A percentile compares a stretch with the other conserved stretches of the same genome.
phyloP scores from a whole-genome alignment of 495 filamentous ascomycete genomes.

The Pyronema domesticum region DNA sequence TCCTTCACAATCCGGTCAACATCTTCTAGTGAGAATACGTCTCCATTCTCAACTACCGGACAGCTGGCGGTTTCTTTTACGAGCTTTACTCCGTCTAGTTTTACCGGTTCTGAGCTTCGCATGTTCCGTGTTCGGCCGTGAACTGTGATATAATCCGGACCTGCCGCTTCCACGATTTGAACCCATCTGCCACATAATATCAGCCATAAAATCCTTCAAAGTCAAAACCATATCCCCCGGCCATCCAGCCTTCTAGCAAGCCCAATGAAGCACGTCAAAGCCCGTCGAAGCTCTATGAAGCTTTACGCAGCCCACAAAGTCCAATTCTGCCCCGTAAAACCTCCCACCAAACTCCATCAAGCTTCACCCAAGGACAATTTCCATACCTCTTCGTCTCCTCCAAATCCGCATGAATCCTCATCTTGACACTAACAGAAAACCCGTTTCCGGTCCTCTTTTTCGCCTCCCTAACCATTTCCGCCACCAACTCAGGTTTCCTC shows the following conservation, averaged over 20 bases:
- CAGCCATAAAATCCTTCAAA: too few species aligned
- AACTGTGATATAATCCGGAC: constrained; percentile 42
- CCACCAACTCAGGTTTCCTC: constrained; percentile 39
- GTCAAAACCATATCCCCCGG: constrained; percentile 21
- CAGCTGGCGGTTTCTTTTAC: constrained; percentile 32
- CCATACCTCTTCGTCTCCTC: constrained; percentile 15
- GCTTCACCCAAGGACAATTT: neutral
- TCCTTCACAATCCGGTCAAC: constrained; percentile 18
- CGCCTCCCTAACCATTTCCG: constrained; percentile 38
- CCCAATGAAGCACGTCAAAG: neutral
- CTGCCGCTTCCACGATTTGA: constrained; percentile 18
- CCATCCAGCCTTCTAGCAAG: neutral
- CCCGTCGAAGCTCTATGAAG: too few species aligned
- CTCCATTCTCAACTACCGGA: constrained; percentile 44
- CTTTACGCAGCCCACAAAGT: too few species aligned
- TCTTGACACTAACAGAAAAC: constrained; percentile 46
- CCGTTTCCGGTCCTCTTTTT: constrained; percentile 26
- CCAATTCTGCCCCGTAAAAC: too few species aligned
- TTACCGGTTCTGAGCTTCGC: constrained; percentile 37
- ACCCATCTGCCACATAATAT: constrained; percentile 2
- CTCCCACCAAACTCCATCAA: neutral
- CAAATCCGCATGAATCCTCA: constrained; percentile 43
- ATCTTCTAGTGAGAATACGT: constrained; percentile 36
- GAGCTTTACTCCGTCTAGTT: constrained; percentile 39
- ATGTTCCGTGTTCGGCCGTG: constrained; percentile 42